Percentiles rank a stretch among this genome's conserved stretches.
These are phyloP conservation scores for Periconia digitata DNA, from an alignment of 2,329 filamentous ascomycete species.

Conservation along the genomic window DNA sequence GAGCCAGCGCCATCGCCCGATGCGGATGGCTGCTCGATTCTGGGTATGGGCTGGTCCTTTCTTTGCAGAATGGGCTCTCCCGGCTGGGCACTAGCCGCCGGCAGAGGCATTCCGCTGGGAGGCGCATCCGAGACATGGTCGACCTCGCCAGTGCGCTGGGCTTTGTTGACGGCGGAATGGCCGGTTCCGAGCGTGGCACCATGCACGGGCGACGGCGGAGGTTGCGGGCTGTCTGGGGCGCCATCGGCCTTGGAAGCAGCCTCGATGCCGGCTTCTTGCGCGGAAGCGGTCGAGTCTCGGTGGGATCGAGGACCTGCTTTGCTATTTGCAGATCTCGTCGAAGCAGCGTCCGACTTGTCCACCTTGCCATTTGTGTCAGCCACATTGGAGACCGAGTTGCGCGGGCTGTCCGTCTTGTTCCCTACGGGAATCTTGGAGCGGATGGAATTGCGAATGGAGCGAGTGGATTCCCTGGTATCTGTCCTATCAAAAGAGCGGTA, in stretches of 20 bases:
- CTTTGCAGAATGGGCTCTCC: conserved; percentile 89
- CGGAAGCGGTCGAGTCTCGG: conserved; percentile 41
- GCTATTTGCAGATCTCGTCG: conserved; percentile 71
- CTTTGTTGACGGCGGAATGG: conserved; percentile 76
- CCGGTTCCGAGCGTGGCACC: conserved; percentile 72
- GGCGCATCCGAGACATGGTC: conserved; percentile 92
- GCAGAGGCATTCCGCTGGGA: conserved; percentile 63
- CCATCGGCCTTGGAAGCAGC: conserved; percentile 36
- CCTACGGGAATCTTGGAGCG: conserved; percentile 84
- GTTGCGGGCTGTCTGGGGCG: conserved; percentile 40
- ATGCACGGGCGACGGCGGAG: conserved; percentile 84
- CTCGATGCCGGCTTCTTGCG: conserved; percentile 46
- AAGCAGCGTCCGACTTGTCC: conserved; percentile 73
- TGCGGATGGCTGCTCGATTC: conserved; percentile 55
- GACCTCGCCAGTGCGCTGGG: conserved; percentile 85
- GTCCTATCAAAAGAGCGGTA: conserved; percentile 91
- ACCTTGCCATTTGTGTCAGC: conserved; percentile 53
- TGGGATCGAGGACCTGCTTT: conserved; percentile 42
- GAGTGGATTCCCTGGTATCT: conserved; percentile 88
- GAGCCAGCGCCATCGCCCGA: conserved; percentile 55
- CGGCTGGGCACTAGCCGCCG: conserved; percentile 65
- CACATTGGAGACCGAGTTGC: conserved; percentile 66
- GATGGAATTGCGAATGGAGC: conserved; percentile 78
- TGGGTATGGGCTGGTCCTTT: conserved; percentile 69
- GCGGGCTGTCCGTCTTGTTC: conserved; percentile 75